Evolutionary conservation across 202 grass and related monocot species (phyloP).

Genomic region (Eragrostis tef): DNA sequence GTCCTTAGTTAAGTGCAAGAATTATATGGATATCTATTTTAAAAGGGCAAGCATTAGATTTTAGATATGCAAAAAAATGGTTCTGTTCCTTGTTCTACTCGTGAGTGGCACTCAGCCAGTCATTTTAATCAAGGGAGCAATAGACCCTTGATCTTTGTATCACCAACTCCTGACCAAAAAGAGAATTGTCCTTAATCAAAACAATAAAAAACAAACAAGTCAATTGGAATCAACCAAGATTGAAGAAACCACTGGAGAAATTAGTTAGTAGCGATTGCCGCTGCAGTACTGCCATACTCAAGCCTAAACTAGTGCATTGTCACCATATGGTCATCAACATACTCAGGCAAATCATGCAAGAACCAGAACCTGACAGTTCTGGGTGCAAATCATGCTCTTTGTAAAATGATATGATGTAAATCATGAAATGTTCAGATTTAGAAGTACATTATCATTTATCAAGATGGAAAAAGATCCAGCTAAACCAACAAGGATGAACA

Average conservation of each 20-base stretch:
- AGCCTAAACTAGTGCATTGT: not conserved
- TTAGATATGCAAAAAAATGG: not conserved
- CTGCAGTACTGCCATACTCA: not conserved
- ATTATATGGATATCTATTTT: not conserved
- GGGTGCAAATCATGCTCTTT: not conserved
- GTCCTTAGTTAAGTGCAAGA: not conserved
- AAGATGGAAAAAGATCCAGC: not conserved
- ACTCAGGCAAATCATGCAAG: not conserved
- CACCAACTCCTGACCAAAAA: not conserved
- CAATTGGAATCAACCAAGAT: not conserved
- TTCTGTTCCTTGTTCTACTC: not conserved
- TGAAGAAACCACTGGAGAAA: too few species aligned
- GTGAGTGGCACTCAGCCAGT: not conserved
- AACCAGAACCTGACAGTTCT: not conserved
- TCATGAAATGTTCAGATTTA: not conserved
- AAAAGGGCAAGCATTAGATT: not conserved
- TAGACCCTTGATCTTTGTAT: not conserved
- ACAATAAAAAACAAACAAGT: not conserved
- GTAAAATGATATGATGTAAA: not conserved
- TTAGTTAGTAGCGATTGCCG: not conserved
- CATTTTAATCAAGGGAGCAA: not conserved
- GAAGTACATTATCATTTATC: too few species aligned
- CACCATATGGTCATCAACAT: not conserved
- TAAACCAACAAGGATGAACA: not conserved
- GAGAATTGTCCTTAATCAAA: not conserved